These are phyloP conservation scores for Annona squamosa DNA, from an alignment of 164 flowering plant genomes.

Conservation along the genomic window DNA sequence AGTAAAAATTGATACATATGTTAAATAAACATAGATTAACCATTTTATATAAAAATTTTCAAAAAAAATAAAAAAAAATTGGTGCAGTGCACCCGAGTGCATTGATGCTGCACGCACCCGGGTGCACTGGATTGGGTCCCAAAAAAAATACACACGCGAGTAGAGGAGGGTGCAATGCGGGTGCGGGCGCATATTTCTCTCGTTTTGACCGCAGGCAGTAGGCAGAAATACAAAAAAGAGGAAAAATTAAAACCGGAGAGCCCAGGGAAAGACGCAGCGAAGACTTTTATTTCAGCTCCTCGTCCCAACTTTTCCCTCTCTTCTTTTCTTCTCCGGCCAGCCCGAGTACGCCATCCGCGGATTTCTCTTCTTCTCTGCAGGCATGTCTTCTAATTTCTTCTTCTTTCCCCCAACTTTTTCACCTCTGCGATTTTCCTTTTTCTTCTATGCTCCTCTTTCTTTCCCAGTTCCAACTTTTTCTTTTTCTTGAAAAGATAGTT, in stretches of 20 bases:
- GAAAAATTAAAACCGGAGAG: too few species aligned
- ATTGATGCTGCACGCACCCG: too few species aligned
- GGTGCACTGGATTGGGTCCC: too few species aligned
- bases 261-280: too few species aligned
- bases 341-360: background rate
- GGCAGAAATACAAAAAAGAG: background rate
- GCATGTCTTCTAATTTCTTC: background rate
- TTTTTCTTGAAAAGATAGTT: background rate
- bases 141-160: background rate
- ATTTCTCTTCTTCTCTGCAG: background rate
- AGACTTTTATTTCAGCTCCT: background rate
- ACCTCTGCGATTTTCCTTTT: background rate
- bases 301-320: background rate
- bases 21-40: too few species aligned
- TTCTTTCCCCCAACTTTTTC: background rate
- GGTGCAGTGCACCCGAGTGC: too few species aligned
- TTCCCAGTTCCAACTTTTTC: too few species aligned
- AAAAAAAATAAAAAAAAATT: too few species aligned
- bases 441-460: background rate
- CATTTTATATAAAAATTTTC: too few species aligned
- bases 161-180: background rate
- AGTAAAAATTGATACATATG: too few species aligned
- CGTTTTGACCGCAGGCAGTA: background rate
- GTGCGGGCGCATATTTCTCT: background rate
- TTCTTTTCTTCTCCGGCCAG: background rate